A percentile compares a stretch with the other conserved stretches of the same genome.
Evolutionary conservation across 495 filamentous ascomycete genomes (phyloP).

Genomic region (Cryomyces minteri): DNA sequence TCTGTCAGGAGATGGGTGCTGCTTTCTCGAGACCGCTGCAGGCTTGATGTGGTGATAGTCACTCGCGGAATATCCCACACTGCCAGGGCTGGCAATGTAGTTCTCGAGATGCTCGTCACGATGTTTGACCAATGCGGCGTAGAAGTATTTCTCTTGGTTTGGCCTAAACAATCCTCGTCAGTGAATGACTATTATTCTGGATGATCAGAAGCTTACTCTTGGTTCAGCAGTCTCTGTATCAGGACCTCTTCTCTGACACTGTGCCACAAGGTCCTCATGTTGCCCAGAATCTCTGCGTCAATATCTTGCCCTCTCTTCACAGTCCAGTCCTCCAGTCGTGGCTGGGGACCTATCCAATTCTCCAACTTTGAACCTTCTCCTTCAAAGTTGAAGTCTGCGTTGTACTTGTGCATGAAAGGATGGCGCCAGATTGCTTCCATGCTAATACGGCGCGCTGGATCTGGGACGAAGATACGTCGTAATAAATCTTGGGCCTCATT

Average conservation of each 20-base stretch:
- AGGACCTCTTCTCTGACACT: constrained; percentile 52
- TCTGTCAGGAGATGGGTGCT: constrained; percentile 17
- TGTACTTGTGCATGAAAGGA: constrained; percentile 63
- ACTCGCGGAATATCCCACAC: constrained; percentile 60
- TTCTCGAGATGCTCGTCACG: constrained; percentile 69
- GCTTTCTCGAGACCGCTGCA: constrained; percentile 23
- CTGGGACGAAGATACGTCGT: constrained; percentile 46
- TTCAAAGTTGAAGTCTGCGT: constrained; percentile 20
- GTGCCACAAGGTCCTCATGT: constrained; percentile 80
- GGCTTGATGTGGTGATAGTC: constrained; percentile 69
- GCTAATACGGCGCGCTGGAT: constrained; percentile 57
- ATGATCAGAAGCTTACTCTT: constrained; percentile 33
- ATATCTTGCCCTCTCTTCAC: constrained; percentile 38
- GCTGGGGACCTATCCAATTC: constrained; percentile 33
- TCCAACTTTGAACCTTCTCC: constrained; percentile 23
- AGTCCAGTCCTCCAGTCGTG: constrained; percentile 33
- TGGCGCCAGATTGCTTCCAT: constrained; percentile 71
- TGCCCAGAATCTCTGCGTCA: constrained; percentile 60
- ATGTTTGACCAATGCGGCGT: constrained; percentile 64
- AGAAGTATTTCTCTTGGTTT: constrained; percentile 85
- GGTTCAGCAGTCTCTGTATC: constrained; percentile 40
- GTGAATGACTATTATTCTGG: not conserved
- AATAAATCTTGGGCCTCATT: constrained; percentile 65
- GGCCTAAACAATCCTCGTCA: constrained; percentile 25
- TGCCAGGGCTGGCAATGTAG: constrained; percentile 39